These are phyloP conservation scores for Alternaria rosae DNA, from an alignment of 2,329 filamentous ascomycete genomes.

Conservation along the genomic window DNA sequence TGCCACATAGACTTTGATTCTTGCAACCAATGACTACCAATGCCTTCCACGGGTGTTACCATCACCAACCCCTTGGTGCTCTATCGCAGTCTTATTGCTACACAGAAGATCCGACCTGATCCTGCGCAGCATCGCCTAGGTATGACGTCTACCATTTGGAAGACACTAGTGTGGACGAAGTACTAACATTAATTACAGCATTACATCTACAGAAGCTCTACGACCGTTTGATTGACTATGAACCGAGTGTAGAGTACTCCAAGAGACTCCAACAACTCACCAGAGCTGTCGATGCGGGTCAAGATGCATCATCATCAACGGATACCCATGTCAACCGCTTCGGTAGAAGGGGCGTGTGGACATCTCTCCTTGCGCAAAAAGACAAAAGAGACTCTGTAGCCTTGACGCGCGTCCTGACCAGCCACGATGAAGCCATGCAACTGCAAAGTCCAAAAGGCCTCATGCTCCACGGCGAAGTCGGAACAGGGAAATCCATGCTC, in stretches of 20 bases:
- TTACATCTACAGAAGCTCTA: slow-evolving; percentile 82
- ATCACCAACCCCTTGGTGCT: slow-evolving; percentile 76
- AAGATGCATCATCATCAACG: slow-evolving; percentile 39
- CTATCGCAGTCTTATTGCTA: slow-evolving; percentile 74
- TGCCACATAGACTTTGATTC: slow-evolving; percentile 11
- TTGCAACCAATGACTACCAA: slow-evolving; percentile 40
- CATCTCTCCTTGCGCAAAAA: slow-evolving; percentile 60
- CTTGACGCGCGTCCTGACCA: slow-evolving; percentile 72
- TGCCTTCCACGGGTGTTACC: slow-evolving; percentile 50
- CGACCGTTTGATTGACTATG: slow-evolving; percentile 77
- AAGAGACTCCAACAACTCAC: slow-evolving; percentile 69
- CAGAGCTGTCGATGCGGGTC: slow-evolving; percentile 46
- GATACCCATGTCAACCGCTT: slow-evolving; percentile 27
- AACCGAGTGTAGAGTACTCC: slow-evolving; percentile 73
- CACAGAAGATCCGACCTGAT: slow-evolving; percentile 72
- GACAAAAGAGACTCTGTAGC: slow-evolving; percentile 65
- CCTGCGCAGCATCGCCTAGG: slow-evolving; percentile 72
- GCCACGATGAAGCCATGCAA: slow-evolving; percentile 73
- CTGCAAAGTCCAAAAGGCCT: slow-evolving; percentile 77
- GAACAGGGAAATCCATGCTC: slow-evolving; percentile 86
- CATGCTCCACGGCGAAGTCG: slow-evolving; percentile 81
- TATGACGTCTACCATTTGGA: slow-evolving; percentile 47
- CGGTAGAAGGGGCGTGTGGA: slow-evolving; percentile 60
- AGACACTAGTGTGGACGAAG: slow-evolving; percentile 18
- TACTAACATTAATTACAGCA: slow-evolving; percentile 54